A percentile compares a stretch with the other conserved stretches of the same genome.
Evolutionary conservation across 2,329 filamentous ascomycete genomes (phyloP).

Genomic region (Colletotrichum cuscutae): DNA sequence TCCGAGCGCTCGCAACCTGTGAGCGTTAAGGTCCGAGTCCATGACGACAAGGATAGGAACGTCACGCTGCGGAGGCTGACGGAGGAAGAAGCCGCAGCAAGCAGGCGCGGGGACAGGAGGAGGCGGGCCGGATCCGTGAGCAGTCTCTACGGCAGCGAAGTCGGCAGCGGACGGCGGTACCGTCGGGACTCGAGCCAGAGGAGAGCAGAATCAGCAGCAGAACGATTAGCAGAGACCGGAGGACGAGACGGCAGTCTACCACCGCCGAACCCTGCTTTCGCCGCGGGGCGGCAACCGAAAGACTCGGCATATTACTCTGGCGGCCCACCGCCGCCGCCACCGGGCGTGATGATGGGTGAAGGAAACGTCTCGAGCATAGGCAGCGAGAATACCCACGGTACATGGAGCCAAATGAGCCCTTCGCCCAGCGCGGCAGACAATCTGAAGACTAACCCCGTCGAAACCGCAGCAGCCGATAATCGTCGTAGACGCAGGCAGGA

Average conservation of each 20-base stretch:
- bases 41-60: constrained; percentile 69
- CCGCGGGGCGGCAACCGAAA: constrained; percentile 60
- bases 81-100: constrained; percentile 65
- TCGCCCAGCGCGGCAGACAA: constrained; percentile 49
- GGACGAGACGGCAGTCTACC: constrained; percentile 51
- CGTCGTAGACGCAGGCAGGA: constrained; percentile 66
- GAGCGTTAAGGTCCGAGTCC: constrained; percentile 69
- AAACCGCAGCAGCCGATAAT: constrained; percentile 56
- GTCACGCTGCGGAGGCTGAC: constrained; percentile 71
- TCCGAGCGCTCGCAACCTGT: constrained; percentile 58
- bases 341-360: constrained; percentile 45
- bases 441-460: constrained; percentile 45
- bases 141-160: constrained; percentile 67
- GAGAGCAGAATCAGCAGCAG: constrained; percentile 57
- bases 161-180: constrained; percentile 61
- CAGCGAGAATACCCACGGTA: constrained; percentile 59
- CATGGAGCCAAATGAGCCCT: constrained; percentile 64
- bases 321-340: constrained; percentile 52
- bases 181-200: constrained; percentile 63
- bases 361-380: constrained; percentile 59
- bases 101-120: constrained; percentile 49
- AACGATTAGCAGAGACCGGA: constrained; percentile 52
- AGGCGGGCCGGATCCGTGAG: constrained; percentile 62
- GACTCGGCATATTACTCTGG: constrained; percentile 73
- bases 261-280: constrained; percentile 67